Base-by-base conservation (phyloP, 73 alveolate genomes). In the Paramecium primaurelia region DNA sequence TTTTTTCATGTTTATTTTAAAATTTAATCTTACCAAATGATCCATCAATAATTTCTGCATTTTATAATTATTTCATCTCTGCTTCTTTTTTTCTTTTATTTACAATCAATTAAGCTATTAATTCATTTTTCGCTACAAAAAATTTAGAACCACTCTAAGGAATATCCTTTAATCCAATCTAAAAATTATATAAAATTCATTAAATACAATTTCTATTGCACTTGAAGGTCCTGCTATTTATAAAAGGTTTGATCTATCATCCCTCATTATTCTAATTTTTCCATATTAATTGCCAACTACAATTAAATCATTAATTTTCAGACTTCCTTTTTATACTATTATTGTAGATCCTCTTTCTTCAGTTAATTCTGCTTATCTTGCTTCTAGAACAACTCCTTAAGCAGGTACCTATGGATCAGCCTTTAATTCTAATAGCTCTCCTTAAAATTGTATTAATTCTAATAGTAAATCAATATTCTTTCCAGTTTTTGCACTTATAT, bases 241-340 rank as follows among this genome's bases (percentile, higher is more conserved):
- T 2, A 97, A 75, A 0, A 36, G 2, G 36, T 91, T 77, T 20
- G 96, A 95, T 40, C 93, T 45, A 80, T 97, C 99, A 80, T 96
- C 92, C 18, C 75, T 59, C 71, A 97, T 93, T 51, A 64, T 49
- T 60, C 96, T 93, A 11, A 97, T 96, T 59, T 85, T 96, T 68
- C 99, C 98, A 58, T 93, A 94, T 37, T 87, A 83, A 20, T 84
- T 49, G 14, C 99, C 99, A 54, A 97, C 90, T 11, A 95, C 96
- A 40, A 97, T 88, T 18, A 58, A 22, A 68, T 96, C 99, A 11
- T 95, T 97, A 0, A 86, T 60, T 44, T 92, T 92, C 1, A 97
- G 94, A 8, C 93, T 69, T 11, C 99, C 99, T 73, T 95, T 93
- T 86, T 93, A 64, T 16, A 97, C 95, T 20, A 97, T 26, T 0